Evolutionary conservation across 257 asterid genomes (phyloP).

Genomic region (Eustoma russellianum): DNA sequence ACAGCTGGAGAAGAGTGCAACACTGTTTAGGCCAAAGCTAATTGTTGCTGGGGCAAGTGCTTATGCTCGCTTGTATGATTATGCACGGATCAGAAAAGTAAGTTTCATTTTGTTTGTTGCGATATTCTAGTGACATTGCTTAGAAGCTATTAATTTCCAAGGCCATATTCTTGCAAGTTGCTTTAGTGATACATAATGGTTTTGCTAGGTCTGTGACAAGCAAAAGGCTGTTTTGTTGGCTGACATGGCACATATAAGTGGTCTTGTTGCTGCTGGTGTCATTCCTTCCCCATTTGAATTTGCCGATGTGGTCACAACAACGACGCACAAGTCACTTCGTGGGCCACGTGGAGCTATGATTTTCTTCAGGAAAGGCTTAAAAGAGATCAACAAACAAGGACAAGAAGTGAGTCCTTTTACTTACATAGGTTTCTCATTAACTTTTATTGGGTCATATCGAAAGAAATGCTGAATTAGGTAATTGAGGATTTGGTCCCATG

Average conservation of each 20-base stretch:
- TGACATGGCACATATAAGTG: conserved; percentile 99
- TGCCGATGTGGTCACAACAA: conserved; percentile 95
- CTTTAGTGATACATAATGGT: conserved; percentile 3
- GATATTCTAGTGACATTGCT: too few relatives aligned
- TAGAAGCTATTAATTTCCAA: neutral
- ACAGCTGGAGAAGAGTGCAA: conserved; percentile 94
- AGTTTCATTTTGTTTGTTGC: neutral
- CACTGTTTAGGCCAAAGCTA: conserved; percentile 84
- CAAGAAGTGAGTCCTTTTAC: conserved; percentile 57
- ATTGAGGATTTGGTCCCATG: too few relatives aligned
- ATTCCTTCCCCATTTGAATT: conserved; percentile 92
- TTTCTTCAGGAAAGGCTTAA: conserved; percentile 83
- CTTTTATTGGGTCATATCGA: too few relatives aligned
- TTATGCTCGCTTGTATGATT: conserved; percentile 88
- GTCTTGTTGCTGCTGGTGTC: conserved; percentile 97
- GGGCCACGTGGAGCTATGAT: conserved; percentile 99
- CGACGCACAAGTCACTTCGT: conserved; percentile 93
- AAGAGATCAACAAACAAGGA: conserved; percentile 83
- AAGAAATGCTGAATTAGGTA: too few relatives aligned
- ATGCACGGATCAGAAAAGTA: conserved; percentile 87
- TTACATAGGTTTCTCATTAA: too few relatives aligned
- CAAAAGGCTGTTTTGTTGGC: conserved; percentile 84
- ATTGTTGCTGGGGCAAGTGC: conserved; percentile 99
- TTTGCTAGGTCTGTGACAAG: conserved; percentile 82
- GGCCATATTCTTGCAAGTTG: neutral